Conservation (phyloP, 805 yeast genomes). For the Hagleromyces aurorensis region DNA sequence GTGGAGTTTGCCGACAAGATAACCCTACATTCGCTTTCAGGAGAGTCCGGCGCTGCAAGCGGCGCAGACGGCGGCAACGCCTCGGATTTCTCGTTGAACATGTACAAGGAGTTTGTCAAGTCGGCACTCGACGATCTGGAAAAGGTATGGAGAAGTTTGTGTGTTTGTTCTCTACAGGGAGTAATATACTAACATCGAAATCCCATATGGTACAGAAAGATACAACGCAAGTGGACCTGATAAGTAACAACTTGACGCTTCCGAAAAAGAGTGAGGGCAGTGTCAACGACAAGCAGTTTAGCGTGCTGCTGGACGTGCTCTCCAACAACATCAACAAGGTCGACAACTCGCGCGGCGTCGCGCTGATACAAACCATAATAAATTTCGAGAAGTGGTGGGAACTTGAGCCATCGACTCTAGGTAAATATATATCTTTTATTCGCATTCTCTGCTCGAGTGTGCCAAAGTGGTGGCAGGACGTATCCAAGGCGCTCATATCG, state of each 20-base stretch:
- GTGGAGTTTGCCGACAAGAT: conserved; percentile 28
- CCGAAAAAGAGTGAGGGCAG: conserved; percentile 48
- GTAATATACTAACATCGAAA: conserved; percentile 12
- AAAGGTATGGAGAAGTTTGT: conserved; percentile 34
- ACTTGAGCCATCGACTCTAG: conserved; percentile 36
- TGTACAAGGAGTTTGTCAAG: conserved; percentile 42
- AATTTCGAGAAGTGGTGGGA: conserved; percentile 55
- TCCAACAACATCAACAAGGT: conserved; percentile 60
- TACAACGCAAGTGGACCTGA: conserved; percentile 45
- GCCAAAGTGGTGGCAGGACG: conserved; percentile 87
- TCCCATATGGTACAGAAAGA: conserved; percentile 33
- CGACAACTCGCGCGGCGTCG: conserved; percentile 42
- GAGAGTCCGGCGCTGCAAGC: conserved; percentile 6
- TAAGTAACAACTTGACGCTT: conserved; percentile 51
- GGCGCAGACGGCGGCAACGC: conserved; percentile 9
- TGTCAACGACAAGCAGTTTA: conserved; percentile 44
- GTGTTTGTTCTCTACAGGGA: conserved; percentile 4
- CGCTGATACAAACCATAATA: conserved; percentile 55
- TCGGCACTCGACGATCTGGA: conserved; percentile 67
- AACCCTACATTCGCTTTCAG: conserved; percentile 14
- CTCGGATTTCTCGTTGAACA: conserved; percentile 28
- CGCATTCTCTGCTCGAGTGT: conserved; percentile 72
- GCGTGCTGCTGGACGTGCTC: conserved; percentile 47
- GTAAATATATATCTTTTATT: conserved; percentile 61
- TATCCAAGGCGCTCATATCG: conserved; percentile 57